Evolutionary conservation across 257 asterid species (phyloP).

Genomic region (Forsythia viridissima): DNA sequence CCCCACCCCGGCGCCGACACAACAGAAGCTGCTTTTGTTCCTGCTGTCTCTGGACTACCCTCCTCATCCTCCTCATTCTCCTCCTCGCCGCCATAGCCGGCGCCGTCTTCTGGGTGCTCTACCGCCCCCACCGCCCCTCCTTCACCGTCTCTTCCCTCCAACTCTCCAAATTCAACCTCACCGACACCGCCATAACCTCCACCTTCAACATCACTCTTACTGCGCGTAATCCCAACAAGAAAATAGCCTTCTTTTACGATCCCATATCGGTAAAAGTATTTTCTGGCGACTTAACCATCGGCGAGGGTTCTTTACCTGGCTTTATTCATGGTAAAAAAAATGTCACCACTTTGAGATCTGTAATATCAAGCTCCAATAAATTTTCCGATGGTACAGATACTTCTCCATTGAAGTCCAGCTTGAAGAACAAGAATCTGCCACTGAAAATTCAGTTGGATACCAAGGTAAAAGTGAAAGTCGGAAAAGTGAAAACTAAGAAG

Average conservation of each 20-base stretch:
- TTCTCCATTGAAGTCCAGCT: slow-evolving; percentile 49
- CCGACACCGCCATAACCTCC: slow-evolving; percentile 14
- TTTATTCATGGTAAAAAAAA: slow-evolving; percentile 63
- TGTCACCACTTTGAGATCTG: slow-evolving; percentile 47
- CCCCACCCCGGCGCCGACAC: slow-evolving; percentile 12
- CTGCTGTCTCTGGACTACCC: slow-evolving; percentile 25
- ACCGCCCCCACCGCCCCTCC: slow-evolving; percentile 30
- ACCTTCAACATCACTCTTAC: slow-evolving; percentile 12
- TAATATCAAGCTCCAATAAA: slow-evolving; percentile 42
- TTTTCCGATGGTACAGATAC: slow-evolving; percentile 44
- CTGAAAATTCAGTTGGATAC: slow-evolving; percentile 70
- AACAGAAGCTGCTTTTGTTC: slow-evolving; percentile 18
- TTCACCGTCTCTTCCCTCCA: slow-evolving; percentile 21
- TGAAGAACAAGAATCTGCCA: slow-evolving; percentile 58
- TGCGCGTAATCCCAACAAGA: slow-evolving; percentile 17
- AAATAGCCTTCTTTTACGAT: slow-evolving; percentile 13
- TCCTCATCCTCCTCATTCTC: slow-evolving; percentile 12
- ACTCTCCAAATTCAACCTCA: slow-evolving; percentile 17
- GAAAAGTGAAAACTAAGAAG: slow-evolving; percentile 59
- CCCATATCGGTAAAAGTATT: slow-evolving; percentile 10
- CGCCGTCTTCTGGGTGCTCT: slow-evolving; percentile 20
- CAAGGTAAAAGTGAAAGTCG: slow-evolving; percentile 64
- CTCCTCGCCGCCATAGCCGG: slow-evolving; percentile 27
- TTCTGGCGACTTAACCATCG: slow-evolving; percentile 46
- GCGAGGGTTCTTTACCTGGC: slow-evolving; percentile 60